Base-by-base conservation (phyloP, 805 yeast species). In the Scheffersomyces coipomensis region DNA sequence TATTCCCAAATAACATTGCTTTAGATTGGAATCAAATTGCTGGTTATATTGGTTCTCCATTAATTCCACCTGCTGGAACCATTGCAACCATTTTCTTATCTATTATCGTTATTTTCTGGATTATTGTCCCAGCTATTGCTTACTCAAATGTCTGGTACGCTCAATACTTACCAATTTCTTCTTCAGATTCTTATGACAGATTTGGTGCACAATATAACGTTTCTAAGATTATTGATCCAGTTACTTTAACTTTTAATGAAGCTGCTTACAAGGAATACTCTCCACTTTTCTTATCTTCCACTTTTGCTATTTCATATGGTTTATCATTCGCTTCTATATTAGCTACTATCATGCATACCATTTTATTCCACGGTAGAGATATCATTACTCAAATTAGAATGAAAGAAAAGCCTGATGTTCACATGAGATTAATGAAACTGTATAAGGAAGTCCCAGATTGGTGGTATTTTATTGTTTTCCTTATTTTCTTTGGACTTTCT, bases 21-120 rank as follows among this genome's bases (percentile, higher is more conserved):
- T 81, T 83, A 51, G 88, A 83, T 59, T 83, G 87, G 87, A 75
- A 75, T 50, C 79, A 78, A 52, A 65, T 81, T 29, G 73, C 80
- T 7, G 72, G 69, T 41, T 75, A 71, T 58, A 61, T 77, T 45
- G 81, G 81, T 13, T 76, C 82, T 16, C 88, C 88, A 9, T 68
- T 83, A 53, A 68, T 80, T 38, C 83, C 86, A 8, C 88, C 88
- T 15, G 72, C 75, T 19, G 58, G 72, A 12, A 62, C 75, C n/a
- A 66, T 78, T 17, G 59, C 75, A 24, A 66, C 79, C 17, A 54
- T 76, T 30, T 60, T 78, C 29, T 39, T 62, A 49, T 43, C 51
- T 4, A 33, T 59, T 22, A 55, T 68, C 27, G 74, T 74, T 51
- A 79, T 82, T 79, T 62, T 79, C 39, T 55, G 66, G 30, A 64